Evolutionary conservation across 2,329 filamentous ascomycete genomes (phyloP).

Genomic region (Xylariales sp.): DNA sequence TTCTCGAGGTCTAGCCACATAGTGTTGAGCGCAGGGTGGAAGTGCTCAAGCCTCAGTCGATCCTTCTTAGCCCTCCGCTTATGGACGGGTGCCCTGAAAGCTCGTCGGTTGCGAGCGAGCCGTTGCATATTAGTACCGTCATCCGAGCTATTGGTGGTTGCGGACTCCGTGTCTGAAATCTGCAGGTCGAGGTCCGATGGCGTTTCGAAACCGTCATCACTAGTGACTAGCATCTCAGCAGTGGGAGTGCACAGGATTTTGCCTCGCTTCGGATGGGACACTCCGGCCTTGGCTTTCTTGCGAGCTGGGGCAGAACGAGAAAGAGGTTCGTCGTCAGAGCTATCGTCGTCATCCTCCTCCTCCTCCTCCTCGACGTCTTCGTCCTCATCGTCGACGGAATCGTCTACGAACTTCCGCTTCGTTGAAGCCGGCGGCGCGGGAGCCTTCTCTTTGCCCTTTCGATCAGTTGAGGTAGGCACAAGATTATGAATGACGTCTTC

Average conservation of each 20-base stretch:
- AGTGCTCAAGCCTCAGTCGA: slow-evolving; percentile 63
- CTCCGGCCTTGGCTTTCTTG: slow-evolving; percentile 11
- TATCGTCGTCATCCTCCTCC: slow-evolving; percentile 3
- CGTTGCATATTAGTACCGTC: slow-evolving; percentile 8
- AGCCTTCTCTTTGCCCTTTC: slow-evolving; percentile 10
- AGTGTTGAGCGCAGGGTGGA: slow-evolving; percentile 72
- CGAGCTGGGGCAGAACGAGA: slow-evolving; percentile 10
- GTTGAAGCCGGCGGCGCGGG: background rate
- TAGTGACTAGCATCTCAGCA: slow-evolving; percentile 16
- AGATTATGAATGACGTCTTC: slow-evolving; percentile 3
- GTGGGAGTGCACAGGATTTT: background rate
- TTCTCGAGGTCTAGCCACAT: slow-evolving; percentile 81
- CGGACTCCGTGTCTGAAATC: background rate
- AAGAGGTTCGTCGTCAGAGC: slow-evolving; percentile 10
- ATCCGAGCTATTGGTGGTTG: slow-evolving; percentile 10
- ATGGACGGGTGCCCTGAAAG: background rate
- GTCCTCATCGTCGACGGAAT: background rate
- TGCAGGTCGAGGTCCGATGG: background rate
- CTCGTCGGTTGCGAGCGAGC: slow-evolving; percentile 3
- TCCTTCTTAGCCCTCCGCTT: slow-evolving; percentile 34
- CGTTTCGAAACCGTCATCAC: slow-evolving; percentile 17
- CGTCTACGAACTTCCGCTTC: slow-evolving; percentile 4
- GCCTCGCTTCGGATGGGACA: background rate
- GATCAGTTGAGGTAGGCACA: background rate
- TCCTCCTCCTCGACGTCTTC: slow-evolving; percentile 14